These are phyloP conservation scores for Dendrostoma leiphaemia DNA, from an alignment of 2,329 filamentous ascomycete species.

Conservation along the genomic window DNA sequence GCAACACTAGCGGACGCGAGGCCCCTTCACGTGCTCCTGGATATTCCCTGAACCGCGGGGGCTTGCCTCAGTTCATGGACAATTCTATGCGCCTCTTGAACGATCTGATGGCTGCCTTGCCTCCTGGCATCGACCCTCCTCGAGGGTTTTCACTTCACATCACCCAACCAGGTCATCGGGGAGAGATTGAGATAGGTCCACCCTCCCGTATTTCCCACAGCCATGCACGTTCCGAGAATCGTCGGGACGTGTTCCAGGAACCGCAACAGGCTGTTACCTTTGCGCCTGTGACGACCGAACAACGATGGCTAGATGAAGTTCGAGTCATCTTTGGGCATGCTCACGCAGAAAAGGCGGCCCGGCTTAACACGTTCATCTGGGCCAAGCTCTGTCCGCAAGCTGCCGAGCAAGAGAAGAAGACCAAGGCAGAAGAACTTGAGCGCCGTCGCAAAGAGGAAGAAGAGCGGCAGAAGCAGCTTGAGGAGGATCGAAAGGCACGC, in stretches of 20 bases:
- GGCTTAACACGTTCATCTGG: slow-evolving; percentile 67
- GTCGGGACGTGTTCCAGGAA: slow-evolving; percentile 53
- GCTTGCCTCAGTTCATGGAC: slow-evolving; percentile 43
- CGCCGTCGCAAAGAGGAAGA: slow-evolving; percentile 51
- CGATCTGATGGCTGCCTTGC: slow-evolving; percentile 55
- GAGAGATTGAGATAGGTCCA: slow-evolving; percentile 51
- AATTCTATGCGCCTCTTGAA: slow-evolving; percentile 55
- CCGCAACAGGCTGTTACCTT: slow-evolving; percentile 78
- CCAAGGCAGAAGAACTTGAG: slow-evolving; percentile 58
- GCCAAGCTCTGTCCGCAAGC: slow-evolving; percentile 78
- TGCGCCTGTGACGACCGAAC: slow-evolving; percentile 65
- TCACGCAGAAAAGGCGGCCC: slow-evolving; percentile 66
- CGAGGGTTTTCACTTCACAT: slow-evolving; percentile 56
- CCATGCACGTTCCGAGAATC: slow-evolving; percentile 44
- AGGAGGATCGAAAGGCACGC: slow-evolving; percentile 62
- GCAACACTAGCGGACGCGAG: slow-evolving; percentile 42
- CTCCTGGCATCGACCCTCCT: slow-evolving; percentile 38
- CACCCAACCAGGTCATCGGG: slow-evolving; percentile 44
- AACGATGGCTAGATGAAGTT: slow-evolving; percentile 87
- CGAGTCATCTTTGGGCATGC: slow-evolving; percentile 75
- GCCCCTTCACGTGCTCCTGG: slow-evolving; percentile 46
- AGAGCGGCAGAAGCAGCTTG: slow-evolving; percentile 59
- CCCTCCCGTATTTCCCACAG: slow-evolving; percentile 30
- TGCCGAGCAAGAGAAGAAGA: slow-evolving; percentile 74
- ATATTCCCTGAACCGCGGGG: slow-evolving; percentile 48